phyloP scores from a whole-genome alignment of 2,329 filamentous ascomycete species.

The Orbilia quercus region DNA sequence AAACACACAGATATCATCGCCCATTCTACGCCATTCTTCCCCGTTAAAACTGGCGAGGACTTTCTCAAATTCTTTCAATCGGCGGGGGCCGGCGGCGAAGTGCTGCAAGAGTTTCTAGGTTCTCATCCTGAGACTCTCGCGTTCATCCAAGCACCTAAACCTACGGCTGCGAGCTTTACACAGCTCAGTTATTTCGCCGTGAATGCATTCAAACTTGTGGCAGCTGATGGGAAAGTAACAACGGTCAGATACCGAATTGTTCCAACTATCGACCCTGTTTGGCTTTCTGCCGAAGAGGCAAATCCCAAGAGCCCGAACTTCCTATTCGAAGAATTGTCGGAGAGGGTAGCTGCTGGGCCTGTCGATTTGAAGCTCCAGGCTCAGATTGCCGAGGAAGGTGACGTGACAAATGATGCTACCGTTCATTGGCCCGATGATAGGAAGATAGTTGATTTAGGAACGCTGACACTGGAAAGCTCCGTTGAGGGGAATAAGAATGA shows the following conservation, averaged over 20 bases:
- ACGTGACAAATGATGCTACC: slow-evolving; percentile 66
- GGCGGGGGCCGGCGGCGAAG: slow-evolving; percentile 22
- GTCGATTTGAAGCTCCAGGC: slow-evolving; percentile 67
- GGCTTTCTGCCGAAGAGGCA: slow-evolving; percentile 63
- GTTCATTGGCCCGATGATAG: slow-evolving; percentile 69
- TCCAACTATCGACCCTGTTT: slow-evolving; percentile 65
- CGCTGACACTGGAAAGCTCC: slow-evolving; percentile 64
- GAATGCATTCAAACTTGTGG: slow-evolving; percentile 67
- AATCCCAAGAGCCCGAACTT: slow-evolving; percentile 64
- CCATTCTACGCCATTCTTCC: slow-evolving; percentile 69
- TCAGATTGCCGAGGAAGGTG: slow-evolving; percentile 67
- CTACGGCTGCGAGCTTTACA: slow-evolving; percentile 66
- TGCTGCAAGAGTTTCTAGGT: slow-evolving; percentile 65
- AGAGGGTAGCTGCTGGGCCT: slow-evolving; percentile 62
- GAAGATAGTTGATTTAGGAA: slow-evolving; percentile 67
- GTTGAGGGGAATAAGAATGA: slow-evolving; percentile 64
- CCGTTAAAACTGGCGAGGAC: slow-evolving; percentile 68
- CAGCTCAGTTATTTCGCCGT: slow-evolving; percentile 67
- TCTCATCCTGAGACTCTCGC: slow-evolving; percentile 66
- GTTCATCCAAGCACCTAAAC: slow-evolving; percentile 68
- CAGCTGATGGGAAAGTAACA: slow-evolving; percentile 64
- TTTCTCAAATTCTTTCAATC: slow-evolving; percentile 60
- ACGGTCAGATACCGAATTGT: slow-evolving; percentile 67
- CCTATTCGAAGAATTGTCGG: slow-evolving; percentile 67
- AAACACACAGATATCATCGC: slow-evolving; percentile 70